These are phyloP conservation scores for Coemansia sp. DNA, from an alignment of 192 early-diverging fungal species.

Conservation along the genomic window DNA sequence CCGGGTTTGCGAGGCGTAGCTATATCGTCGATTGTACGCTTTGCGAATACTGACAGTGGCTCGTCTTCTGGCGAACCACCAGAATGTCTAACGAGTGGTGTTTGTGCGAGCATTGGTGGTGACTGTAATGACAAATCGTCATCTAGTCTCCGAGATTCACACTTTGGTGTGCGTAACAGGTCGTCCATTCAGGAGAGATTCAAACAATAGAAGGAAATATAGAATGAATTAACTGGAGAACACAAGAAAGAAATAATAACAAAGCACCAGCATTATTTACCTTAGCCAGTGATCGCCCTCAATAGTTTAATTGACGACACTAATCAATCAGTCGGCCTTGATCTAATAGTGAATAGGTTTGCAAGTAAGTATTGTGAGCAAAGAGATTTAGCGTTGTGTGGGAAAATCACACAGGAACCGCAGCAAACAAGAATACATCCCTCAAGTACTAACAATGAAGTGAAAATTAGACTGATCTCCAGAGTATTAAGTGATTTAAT, in stretches of 20 bases:
- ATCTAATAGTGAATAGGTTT: no score
- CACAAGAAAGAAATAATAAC: no score
- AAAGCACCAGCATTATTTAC: neutral
- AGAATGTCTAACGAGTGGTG: slow-evolving; percentile 1
- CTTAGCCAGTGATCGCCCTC: neutral
- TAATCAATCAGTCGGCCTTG: neutral
- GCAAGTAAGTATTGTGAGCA: no score
- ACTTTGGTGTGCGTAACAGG: neutral
- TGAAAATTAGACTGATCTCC: no score
- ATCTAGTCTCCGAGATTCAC: slow-evolving; percentile 1
- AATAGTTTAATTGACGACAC: neutral
- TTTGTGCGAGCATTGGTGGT: slow-evolving; percentile 34
- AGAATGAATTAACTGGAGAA: neutral
- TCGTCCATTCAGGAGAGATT: slow-evolving; percentile 1
- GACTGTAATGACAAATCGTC: slow-evolving; percentile 36
- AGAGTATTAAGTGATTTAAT: no score
- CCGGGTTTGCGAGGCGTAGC: slow-evolving; percentile 44
- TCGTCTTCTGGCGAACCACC: neutral
- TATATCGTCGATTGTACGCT: slow-evolving; percentile 46
- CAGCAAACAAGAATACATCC: no score
- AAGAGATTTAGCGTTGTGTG: no score
- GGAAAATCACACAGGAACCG: no score
- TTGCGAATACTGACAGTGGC: slow-evolving; percentile 15
- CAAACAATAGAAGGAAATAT: neutral
- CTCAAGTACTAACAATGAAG: no score